Conservation (phyloP, 768 basidiomycete genomes). For the Amanita fuliginea region DNA sequence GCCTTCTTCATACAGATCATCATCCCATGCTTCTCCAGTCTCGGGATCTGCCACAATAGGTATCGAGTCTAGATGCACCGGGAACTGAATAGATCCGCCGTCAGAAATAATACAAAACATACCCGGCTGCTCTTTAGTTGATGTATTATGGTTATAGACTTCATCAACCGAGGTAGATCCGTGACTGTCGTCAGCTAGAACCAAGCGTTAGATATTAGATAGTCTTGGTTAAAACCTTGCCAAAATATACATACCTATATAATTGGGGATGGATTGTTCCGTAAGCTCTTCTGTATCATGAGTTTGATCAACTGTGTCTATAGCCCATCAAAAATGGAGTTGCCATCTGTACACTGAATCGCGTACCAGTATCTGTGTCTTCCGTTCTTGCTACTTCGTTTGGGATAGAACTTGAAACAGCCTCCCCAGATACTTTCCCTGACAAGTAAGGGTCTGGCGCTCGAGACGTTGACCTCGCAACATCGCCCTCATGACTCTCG, state of each 20-base stretch:
- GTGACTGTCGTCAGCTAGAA: conserved; percentile 7
- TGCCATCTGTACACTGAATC: neutral
- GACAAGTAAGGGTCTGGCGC: neutral
- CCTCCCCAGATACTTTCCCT: neutral
- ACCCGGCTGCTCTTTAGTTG: neutral
- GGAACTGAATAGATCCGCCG: too few species aligned
- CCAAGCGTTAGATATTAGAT: neutral
- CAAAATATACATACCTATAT: neutral
- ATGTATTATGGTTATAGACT: neutral
- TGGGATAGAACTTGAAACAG: neutral
- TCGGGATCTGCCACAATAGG: neutral
- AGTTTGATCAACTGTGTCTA: neutral
- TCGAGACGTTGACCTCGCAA: neutral
- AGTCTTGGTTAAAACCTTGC: neutral
- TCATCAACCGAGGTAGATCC: neutral
- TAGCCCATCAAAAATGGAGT: neutral
- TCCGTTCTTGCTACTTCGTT: neutral
- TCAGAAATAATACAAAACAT: neutral
- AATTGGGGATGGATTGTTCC: neutral
- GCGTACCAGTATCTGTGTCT: neutral
- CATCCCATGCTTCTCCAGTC: conserved; percentile 8
- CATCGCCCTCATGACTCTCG: neutral
- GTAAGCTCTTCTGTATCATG: neutral
- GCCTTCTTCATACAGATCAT: conserved; percentile 22
- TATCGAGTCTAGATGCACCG: conserved; percentile 6